These are phyloP conservation scores for Lenzites betulinus DNA, from an alignment of 768 basidiomycete species.

Conservation along the genomic window DNA sequence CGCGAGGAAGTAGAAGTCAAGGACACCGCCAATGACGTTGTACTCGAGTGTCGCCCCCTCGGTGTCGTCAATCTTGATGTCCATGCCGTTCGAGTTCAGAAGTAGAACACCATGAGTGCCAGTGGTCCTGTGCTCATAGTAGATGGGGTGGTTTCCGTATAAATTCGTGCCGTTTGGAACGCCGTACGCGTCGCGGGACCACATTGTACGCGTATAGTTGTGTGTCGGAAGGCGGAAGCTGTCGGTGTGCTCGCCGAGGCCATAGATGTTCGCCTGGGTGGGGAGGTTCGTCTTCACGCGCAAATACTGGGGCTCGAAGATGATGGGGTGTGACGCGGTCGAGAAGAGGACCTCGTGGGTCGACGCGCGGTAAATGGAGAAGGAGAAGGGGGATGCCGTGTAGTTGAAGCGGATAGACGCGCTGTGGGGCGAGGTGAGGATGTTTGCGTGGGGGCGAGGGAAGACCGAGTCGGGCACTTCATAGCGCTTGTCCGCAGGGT, in stretches of 20 bases:
- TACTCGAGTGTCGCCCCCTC: constrained; percentile 59
- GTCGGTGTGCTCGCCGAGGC: constrained; percentile 75
- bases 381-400: constrained; percentile 60
- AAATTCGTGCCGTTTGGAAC: constrained; percentile 60
- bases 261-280: constrained; percentile 67
- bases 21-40: constrained; percentile 73
- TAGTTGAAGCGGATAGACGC: constrained; percentile 62
- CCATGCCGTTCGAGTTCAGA: constrained; percentile 75
- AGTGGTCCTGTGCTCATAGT: constrained; percentile 66
- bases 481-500: constrained; percentile 51
- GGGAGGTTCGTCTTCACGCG: constrained; percentile 69
- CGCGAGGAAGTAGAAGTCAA: constrained; percentile 80
- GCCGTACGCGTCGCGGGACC: constrained; percentile 68
- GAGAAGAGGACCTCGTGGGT: constrained; percentile 62
- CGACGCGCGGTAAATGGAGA: constrained; percentile 52
- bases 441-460: constrained; percentile 48
- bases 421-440: constrained; percentile 27
- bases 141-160: constrained; percentile 75
- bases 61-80: constrained; percentile 61
- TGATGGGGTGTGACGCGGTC: constrained; percentile 58
- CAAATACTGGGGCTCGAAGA: constrained; percentile 79
- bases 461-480: constrained; percentile 66
- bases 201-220: constrained; percentile 51
- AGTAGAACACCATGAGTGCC: constrained; percentile 73
- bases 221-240: constrained; percentile 55